Conservation (phyloP, 129 eudicot genomes). For the Erigeron canadensis region DNA sequence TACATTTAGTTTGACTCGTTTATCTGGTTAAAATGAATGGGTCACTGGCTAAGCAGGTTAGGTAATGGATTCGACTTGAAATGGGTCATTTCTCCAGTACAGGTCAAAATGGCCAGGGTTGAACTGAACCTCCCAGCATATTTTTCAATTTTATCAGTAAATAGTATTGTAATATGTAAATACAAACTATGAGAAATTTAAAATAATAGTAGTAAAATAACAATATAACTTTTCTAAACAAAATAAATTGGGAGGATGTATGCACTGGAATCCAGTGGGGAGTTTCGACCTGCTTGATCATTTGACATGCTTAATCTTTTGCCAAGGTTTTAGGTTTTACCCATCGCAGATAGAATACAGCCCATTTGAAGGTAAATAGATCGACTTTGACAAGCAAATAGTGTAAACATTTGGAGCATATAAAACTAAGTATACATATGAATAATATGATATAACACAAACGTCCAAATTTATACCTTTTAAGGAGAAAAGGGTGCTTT, state of each 20-base stretch:
- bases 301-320: background rate
- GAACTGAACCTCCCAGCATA: too few relatives aligned
- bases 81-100: too few relatives aligned
- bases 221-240: background rate
- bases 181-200: background rate
- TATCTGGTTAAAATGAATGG: too few relatives aligned
- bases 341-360: background rate
- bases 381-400: background rate
- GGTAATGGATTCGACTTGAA: too few relatives aligned
- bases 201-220: background rate
- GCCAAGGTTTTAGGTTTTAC: background rate
- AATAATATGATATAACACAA: background rate
- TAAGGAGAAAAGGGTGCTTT: conserved; percentile 71
- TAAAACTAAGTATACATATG: background rate
- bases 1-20: too few relatives aligned
- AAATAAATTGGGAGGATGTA: conserved; percentile 5
- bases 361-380: background rate
- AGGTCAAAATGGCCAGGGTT: too few relatives aligned
- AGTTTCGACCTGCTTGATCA: background rate
- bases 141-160: too few relatives aligned
- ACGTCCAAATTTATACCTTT: conserved; percentile 44
- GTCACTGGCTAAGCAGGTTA: too few relatives aligned
- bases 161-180: too few relatives aligned
- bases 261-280: background rate
- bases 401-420: background rate